A percentile compares a stretch with the other conserved stretches of the same genome.
Conservation (phyloP, 768 basidiomycete species). For the Tulasnella sp. region DNA sequence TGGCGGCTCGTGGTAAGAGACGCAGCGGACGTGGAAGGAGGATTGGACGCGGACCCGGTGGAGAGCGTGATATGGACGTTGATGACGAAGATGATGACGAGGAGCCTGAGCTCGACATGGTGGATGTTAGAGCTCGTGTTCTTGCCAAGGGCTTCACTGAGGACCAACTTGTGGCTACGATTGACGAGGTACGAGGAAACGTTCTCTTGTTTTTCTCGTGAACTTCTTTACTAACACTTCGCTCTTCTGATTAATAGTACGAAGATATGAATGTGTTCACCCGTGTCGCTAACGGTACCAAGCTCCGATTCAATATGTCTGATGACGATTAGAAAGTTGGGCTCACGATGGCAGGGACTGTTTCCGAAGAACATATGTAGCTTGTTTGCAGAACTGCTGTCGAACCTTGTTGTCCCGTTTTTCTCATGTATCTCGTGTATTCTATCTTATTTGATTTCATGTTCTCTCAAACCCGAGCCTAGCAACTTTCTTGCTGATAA, state of each 20-base stretch:
- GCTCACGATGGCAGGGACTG: background rate
- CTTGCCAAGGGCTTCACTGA: constrained; percentile 85
- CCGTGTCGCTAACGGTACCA: constrained; percentile 72
- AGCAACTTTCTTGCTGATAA: too few species aligned
- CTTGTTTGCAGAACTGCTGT: background rate
- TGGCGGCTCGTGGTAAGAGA: constrained; percentile 34
- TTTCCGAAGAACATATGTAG: background rate
- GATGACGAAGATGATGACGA: constrained; percentile 49
- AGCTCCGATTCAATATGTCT: constrained; percentile 49
- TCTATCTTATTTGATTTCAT: background rate
- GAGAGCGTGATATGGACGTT: constrained; percentile 59
- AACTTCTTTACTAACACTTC: constrained; percentile 1
- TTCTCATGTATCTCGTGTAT: background rate
- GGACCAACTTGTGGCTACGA: constrained; percentile 75
- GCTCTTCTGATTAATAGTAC: constrained; percentile 44
- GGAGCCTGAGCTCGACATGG: constrained; percentile 62
- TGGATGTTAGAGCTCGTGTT: constrained; percentile 79
- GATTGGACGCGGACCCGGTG: constrained; percentile 56
- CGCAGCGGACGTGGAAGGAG: constrained; percentile 24
- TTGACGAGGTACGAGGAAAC: constrained; percentile 49
- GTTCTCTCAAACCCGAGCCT: too few species aligned
- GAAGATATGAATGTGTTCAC: constrained; percentile 73
- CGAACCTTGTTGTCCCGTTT: background rate
- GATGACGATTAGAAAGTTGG: constrained; percentile 10
- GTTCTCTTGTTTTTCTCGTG: background rate